A percentile compares a stretch with the other conserved stretches of the same genome.
phyloP scores from a whole-genome alignment of 495 filamentous ascomycete genomes.

The Aspergillus incahuasiensis region DNA sequence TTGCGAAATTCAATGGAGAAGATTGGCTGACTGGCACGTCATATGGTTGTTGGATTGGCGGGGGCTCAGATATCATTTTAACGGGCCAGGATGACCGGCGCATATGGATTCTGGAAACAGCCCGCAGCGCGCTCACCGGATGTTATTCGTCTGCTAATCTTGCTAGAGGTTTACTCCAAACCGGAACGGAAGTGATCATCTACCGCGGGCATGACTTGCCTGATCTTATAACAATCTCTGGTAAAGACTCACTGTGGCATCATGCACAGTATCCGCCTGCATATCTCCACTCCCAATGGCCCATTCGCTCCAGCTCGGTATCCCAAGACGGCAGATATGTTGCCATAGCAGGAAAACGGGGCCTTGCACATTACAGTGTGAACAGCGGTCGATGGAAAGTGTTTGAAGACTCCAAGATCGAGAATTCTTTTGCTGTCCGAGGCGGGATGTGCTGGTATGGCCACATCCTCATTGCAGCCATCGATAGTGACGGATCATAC shows the following conservation, averaged over 20 bases:
- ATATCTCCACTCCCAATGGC: constrained; percentile 89
- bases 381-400: constrained; percentile 94
- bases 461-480: constrained; percentile 90
- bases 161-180: constrained; percentile 81
- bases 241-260: constrained; percentile 91
- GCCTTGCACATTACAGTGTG: constrained; percentile 92
- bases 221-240: constrained; percentile 83
- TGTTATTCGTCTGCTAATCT: constrained; percentile 90
- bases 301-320: constrained; percentile 77
- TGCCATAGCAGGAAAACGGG: constrained; percentile 86
- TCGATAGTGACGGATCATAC: constrained; percentile 76
- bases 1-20: constrained; percentile 66
- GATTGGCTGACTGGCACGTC: constrained; percentile 72
- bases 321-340: constrained; percentile 92
- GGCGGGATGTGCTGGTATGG: constrained; percentile 99
- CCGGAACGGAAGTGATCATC: constrained; percentile 76
- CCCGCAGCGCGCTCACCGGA: constrained; percentile 81
- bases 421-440: constrained; percentile 85
- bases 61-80: constrained; percentile 79
- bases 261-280: constrained; percentile 77
- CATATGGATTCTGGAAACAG: constrained; percentile 86
- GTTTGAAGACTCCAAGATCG: constrained; percentile 73
- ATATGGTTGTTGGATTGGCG: constrained; percentile 79
- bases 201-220: constrained; percentile 91
- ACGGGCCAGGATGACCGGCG: constrained; percentile 63